Evolutionary conservation across 495 filamentous ascomycete genomes (phyloP), one percentile per base, ranked within the genome.

Genomic region (Neurospora hispaniola): DNA sequence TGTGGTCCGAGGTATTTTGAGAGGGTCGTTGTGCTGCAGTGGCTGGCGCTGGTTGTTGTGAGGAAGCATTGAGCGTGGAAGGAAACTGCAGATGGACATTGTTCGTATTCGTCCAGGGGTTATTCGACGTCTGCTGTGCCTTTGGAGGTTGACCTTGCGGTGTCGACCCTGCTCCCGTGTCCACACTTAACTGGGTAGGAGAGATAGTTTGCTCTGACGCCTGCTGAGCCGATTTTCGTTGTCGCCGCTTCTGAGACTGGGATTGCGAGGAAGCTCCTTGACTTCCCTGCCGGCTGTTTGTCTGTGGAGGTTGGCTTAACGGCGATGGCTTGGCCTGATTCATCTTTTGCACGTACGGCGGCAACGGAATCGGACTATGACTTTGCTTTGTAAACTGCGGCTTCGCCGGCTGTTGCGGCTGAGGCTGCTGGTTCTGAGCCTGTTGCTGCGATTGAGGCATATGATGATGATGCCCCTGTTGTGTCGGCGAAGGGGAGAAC

Each of bases 311-410:
- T 3, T 39, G 73, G 43, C 54, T 69, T 42, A 73, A 70, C 20
- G 75, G 73, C 10, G 77, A 73, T 5, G 74, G 38, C 62, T 71
- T 75, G 18, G 70, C 12, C 40, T 43, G 27, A 12, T n/a, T 54
- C 42, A 74, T 76, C 31, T 80, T 72, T 44, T 74, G 75, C 43
- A 79, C 76, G 68, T 81, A 81, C 1, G 75, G 73, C 11, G 80
- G 77, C 69, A 81, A 62, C 7, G 78, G 80, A 42, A 80, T 80
- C 1, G 80, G 80, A 42, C 80, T 80, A 66, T 79, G 78, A 59
- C 77, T 80, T 41, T 81, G 80, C 74, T 80, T 81, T 5, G 75
- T 31, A 35, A 74, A 75, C 27, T 66, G 54, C 54, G 54, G 54
- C 54, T 66, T 66, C 6, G 69, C 11, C 23, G 71, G 68, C 16